Conservation (phyloP, 2,329 filamentous ascomycete genomes). For the Alternaria sp. region DNA sequence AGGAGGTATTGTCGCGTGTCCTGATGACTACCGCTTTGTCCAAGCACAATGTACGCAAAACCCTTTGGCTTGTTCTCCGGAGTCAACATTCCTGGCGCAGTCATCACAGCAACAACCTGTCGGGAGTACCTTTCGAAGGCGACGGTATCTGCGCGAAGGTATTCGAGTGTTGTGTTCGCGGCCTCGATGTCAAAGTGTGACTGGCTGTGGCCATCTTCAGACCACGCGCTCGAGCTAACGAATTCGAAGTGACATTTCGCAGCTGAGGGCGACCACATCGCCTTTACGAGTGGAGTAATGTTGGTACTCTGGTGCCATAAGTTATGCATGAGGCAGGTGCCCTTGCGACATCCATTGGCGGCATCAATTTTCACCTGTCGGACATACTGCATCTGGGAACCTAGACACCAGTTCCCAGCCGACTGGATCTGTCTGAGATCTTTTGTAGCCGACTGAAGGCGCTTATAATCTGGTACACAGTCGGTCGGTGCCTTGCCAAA, state of each 20-base stretch:
- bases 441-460: background rate
- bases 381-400: background rate
- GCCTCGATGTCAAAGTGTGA: background rate
- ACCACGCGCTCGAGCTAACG: no score
- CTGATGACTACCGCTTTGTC: background rate
- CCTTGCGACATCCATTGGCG: background rate
- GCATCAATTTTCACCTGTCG: background rate
- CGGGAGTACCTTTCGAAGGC: background rate
- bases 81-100: no score
- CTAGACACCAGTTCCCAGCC: background rate
- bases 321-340: background rate
- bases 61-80: no score
- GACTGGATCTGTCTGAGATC: background rate
- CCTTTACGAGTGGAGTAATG: background rate
- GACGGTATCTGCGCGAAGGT: background rate
- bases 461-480: background rate
- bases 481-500: background rate
- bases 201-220: no score
- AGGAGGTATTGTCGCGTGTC: background rate
- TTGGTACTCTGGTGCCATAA: background rate
- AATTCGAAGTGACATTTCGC: background rate
- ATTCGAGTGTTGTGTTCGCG: background rate
- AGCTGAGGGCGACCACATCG: background rate
- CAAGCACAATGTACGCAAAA: background rate
- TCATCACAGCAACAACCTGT: background rate